Evolutionary conservation across 805 yeast genomes (phyloP).

Genomic region (Barnettozyma vustinii): DNA sequence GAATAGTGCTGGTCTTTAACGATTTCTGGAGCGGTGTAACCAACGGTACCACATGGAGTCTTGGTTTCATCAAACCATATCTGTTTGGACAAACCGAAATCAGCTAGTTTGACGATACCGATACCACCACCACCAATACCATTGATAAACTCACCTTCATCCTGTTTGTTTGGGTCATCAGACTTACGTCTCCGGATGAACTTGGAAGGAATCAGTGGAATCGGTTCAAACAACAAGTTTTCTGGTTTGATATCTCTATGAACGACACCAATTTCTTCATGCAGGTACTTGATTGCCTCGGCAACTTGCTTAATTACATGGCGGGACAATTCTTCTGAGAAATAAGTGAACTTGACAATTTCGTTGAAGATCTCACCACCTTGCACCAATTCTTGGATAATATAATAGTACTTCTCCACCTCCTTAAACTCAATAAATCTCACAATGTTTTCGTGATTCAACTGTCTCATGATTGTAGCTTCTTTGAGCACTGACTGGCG

Average conservation of each 20-base stretch:
- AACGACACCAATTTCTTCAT: slow-evolving; percentile 87
- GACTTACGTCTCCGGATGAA: slow-evolving; percentile 34
- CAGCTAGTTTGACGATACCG: slow-evolving; percentile 61
- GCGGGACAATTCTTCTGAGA: slow-evolving; percentile 51
- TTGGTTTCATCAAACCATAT: slow-evolving; percentile 46
- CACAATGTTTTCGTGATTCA: slow-evolving; percentile 55
- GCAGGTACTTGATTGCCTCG: slow-evolving; percentile 91
- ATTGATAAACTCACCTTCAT: slow-evolving; percentile 52
- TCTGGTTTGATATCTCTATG: slow-evolving; percentile 97
- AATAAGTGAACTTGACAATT: slow-evolving; percentile 57
- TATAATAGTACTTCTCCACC: slow-evolving; percentile 54
- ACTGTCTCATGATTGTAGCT: slow-evolving; percentile 40
- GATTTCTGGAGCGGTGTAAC: slow-evolving; percentile 72
- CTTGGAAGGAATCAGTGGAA: slow-evolving; percentile 16
- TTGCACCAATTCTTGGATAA: slow-evolving; percentile 59
- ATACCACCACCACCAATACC: slow-evolving; percentile 59
- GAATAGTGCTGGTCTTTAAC: slow-evolving; percentile 54
- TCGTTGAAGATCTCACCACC: slow-evolving; percentile 79
- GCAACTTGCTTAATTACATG: slow-evolving; percentile 59
- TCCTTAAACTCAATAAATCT: slow-evolving; percentile 53
- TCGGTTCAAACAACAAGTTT: slow-evolving; percentile 67
- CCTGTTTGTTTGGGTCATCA: slow-evolving; percentile 55
- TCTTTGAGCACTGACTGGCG: slow-evolving; percentile 41
- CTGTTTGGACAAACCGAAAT: slow-evolving; percentile 64
- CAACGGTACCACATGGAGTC: slow-evolving; percentile 75